These are phyloP conservation scores for Trypanosoma grayi DNA, from an alignment of 208 protist species.

Conservation along the genomic window DNA sequence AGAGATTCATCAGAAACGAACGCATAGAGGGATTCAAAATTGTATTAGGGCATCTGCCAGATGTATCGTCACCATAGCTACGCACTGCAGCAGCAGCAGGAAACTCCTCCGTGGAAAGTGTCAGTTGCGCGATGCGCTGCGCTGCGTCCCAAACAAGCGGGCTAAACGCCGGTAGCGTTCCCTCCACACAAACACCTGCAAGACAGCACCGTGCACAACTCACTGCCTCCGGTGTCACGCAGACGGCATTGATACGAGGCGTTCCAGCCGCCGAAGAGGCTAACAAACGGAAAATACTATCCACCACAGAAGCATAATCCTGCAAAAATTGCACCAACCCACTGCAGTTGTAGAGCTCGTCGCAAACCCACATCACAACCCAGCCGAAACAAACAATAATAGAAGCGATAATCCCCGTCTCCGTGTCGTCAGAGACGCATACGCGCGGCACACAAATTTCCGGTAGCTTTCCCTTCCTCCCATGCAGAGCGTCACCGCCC, in stretches of 20 bases:
- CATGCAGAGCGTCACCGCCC: background rate
- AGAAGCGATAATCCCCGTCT: conserved; percentile 16
- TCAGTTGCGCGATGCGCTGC: background rate
- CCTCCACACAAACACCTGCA: background rate
- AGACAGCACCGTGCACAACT: background rate
- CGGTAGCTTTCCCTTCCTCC: background rate
- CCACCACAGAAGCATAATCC: background rate
- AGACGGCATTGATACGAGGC: background rate
- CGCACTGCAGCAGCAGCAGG: background rate
- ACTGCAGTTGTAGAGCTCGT: background rate
- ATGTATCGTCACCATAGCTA: background rate
- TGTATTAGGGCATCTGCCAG: background rate
- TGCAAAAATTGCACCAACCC: conserved; percentile 1
- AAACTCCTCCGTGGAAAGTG: background rate
- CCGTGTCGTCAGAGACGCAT: conserved; percentile 5
- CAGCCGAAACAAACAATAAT: conserved; percentile 18
- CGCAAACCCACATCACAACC: conserved; percentile 9
- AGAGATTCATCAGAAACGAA: conserved; percentile 12
- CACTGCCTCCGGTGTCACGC: background rate
- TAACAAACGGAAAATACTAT: conserved; percentile 1
- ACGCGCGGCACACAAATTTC: conserved; percentile 17
- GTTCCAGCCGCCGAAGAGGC: conserved; percentile 5
- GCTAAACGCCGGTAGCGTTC: conserved; percentile 1
- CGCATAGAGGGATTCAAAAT: background rate
- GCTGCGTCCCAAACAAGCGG: conserved; percentile 11